Percentiles rank a stretch among this genome's conserved stretches.
Conservation (phyloP, 2,329 filamentous ascomycete genomes). For the Penicillium hesseltinei region DNA sequence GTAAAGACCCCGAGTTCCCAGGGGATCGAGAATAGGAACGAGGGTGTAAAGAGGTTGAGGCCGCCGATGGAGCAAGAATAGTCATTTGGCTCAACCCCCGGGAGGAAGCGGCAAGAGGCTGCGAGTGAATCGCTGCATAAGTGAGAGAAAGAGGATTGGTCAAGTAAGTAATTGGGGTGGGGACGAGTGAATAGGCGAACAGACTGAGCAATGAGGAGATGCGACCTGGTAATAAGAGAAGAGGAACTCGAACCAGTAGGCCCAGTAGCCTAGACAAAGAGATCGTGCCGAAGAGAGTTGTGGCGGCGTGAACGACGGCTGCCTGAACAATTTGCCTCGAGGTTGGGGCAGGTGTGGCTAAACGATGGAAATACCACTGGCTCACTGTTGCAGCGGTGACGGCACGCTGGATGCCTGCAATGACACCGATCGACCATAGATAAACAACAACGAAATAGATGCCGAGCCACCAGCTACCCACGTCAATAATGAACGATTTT, state of each 20-base stretch:
- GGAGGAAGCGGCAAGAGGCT: constrained; percentile 74
- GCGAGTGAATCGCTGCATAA: constrained; percentile 89
- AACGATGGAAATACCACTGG: constrained; percentile 98
- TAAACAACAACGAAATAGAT: constrained; percentile 90
- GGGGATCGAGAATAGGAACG: constrained; percentile 43
- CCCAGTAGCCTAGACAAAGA: constrained; percentile 81
- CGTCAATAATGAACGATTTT: constrained; percentile 73
- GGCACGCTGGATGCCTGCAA: constrained; percentile 83
- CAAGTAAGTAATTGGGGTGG: constrained; percentile 77
- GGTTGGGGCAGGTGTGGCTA: constrained; percentile 72
- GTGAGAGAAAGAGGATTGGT: constrained; percentile 91
- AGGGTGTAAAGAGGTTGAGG: constrained; percentile 61
- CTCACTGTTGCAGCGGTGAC: constrained; percentile 93
- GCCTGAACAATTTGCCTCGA: constrained; percentile 79
- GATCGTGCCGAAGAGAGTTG: constrained; percentile 88
- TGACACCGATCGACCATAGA: constrained; percentile 86
- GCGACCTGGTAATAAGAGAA: constrained; percentile 77
- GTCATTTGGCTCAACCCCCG: constrained; percentile 77
- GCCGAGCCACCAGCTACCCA: constrained; percentile 94
- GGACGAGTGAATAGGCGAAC: constrained; percentile 75
- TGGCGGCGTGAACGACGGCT: constrained; percentile 75
- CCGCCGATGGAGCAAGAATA: constrained; percentile 68
- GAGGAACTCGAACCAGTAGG: constrained; percentile 76
- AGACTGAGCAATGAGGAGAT: constrained; percentile 68
- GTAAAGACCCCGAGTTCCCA: constrained; percentile 54